Base-by-base conservation (phyloP, 768 basidiomycete genomes). In the Leucocoprinus sp. region DNA sequence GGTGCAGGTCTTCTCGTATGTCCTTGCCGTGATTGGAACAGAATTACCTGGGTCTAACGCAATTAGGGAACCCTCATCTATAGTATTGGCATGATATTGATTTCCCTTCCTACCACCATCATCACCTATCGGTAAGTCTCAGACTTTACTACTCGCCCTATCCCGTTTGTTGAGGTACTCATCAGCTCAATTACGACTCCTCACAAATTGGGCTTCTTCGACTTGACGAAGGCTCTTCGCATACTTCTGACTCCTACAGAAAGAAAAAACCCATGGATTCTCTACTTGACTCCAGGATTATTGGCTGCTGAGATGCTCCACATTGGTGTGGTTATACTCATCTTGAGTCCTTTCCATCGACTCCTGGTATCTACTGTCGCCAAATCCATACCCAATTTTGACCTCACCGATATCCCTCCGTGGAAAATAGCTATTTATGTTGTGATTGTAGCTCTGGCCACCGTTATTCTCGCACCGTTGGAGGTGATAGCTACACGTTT, bases 121-220 rank as follows among this genome's bases (percentile, higher is more conserved):
- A 61, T 93, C 39, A 84, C 86, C 1, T 84, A 86, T 58, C 71
- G 87, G 88, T 86, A 60, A 36, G 75, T 18, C 8, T 50, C 22
- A 17, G 28, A 7, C 22, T 31, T 2, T 18, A 14, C 14, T 5
- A 3, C n/a, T 14, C 17, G n/a, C n/a, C 17, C 9, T 18, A 26
- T 15, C 8, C 6, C 4, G 6, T 14, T 9, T 6, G 9, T n/a
- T 27, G 12, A 28, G 14, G 24, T 28, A 23, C 8, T 15, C 29
- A 42, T 17, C 52, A 92, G 89, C 33, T 74, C 90, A 2, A 84
- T 92, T 51, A 89, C 84, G 1, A 92, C 90, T 1, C 89, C 89
- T 0, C 78, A 85, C 61, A 80, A 73, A 57, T 67, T 93, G 26
- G 74, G 82, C 2, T 88, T 75, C 56, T 71, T 83, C 55, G 65